Conservation (phyloP, 768 basidiomycete genomes). For the Psilocybe subaeruginosa region DNA sequence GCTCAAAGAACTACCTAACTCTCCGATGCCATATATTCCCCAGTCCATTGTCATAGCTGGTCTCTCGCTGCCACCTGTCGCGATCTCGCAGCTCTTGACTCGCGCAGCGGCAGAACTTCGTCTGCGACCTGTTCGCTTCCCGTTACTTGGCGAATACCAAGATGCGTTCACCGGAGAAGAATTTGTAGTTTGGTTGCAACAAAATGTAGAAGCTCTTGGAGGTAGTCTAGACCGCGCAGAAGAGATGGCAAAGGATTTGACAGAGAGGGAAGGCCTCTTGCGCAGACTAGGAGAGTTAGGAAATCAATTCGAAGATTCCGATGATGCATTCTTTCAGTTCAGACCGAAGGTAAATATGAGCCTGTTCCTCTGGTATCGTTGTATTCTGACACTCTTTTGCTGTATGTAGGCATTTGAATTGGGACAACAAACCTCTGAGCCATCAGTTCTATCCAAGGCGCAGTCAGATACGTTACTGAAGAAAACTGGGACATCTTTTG, state of each 20-base stretch:
- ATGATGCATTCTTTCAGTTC: constrained; percentile 86
- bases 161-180: constrained; percentile 91
- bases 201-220: constrained; percentile 76
- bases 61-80: constrained; percentile 62
- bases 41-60: constrained; percentile 76
- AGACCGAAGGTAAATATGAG: constrained; percentile 62
- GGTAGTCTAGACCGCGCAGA: constrained; percentile 81
- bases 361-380: neutral
- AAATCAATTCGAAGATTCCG: constrained; percentile 76
- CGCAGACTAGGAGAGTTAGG: constrained; percentile 83
- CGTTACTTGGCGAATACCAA: constrained; percentile 81
- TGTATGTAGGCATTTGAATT: constrained; percentile 62
- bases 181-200: constrained; percentile 82
- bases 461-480: constrained; percentile 62
- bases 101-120: constrained; percentile 76
- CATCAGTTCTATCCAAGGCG: constrained; percentile 26
- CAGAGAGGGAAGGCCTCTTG: constrained; percentile 61
- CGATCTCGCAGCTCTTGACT: constrained; percentile 69
- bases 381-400: neutral
- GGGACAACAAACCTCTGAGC: constrained; percentile 32
- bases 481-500: constrained; percentile 62
- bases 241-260: constrained; percentile 66
- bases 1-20: constrained; percentile 40
- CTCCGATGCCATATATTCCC: constrained; percentile 35
- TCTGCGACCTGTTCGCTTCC: constrained; percentile 72